Conservation (phyloP, 139 green algal species). For the Chlamydomonas eustigma region DNA sequence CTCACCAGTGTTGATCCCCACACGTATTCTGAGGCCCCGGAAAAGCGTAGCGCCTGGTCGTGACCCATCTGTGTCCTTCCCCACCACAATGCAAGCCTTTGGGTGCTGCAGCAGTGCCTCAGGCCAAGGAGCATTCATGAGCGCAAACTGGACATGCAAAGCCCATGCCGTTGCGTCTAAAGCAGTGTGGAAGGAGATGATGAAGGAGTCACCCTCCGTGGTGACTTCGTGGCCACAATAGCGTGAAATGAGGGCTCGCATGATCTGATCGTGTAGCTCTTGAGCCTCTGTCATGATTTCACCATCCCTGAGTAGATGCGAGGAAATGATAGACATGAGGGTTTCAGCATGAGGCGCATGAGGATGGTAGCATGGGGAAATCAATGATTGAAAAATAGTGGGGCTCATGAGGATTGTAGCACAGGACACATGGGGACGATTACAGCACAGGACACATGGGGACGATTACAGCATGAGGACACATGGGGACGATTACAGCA, state of each 20-base stretch:
- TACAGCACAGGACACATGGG: too few species aligned
- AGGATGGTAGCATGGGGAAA: too few species aligned
- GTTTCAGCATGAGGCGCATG: too few species aligned
- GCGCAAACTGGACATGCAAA: slow-evolving; percentile 19
- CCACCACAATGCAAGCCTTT: slow-evolving; percentile 13
- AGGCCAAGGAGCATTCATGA: slow-evolving; percentile 26
- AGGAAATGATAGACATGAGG: too few species aligned
- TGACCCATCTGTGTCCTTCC: neutral
- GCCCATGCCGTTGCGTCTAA: slow-evolving; percentile 34
- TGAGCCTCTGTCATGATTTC: slow-evolving; percentile 2
- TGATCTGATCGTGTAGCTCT: slow-evolving; percentile 28
- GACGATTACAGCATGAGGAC: too few species aligned
- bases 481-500: too few species aligned
- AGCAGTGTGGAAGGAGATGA: slow-evolving; percentile 41
- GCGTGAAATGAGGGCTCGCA: slow-evolving; percentile 9
- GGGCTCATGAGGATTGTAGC: too few species aligned
- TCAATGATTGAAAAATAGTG: too few species aligned
- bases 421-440: too few species aligned
- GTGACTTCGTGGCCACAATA: slow-evolving; percentile 17
- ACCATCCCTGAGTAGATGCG: neutral
- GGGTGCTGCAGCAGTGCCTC: slow-evolving; percentile 22
- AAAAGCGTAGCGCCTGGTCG: neutral
- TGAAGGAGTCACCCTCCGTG: slow-evolving; percentile 41
- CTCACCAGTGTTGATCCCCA: neutral
- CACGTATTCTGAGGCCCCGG: neutral